Evolutionary conservation across 768 basidiomycete genomes (phyloP).

Genomic region (Leccinum olivaceopallidum): DNA sequence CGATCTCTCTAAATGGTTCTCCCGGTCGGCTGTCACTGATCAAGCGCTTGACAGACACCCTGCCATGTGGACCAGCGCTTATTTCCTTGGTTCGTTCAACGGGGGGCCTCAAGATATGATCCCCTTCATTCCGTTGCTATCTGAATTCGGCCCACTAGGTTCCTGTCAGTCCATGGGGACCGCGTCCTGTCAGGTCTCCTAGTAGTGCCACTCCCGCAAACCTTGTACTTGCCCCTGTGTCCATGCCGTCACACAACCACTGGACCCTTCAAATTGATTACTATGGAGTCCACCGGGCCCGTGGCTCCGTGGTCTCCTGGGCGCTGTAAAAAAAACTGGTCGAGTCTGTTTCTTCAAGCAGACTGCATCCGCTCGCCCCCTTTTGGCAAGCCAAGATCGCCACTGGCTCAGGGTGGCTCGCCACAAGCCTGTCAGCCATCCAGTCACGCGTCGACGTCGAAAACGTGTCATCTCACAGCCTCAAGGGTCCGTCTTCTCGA

Average conservation of each 20-base stretch:
- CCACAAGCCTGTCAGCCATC: background rate
- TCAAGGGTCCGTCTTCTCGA: slow-evolving; percentile 14
- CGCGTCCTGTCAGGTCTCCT: slow-evolving; percentile 8
- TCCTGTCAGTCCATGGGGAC: slow-evolving; percentile 12
- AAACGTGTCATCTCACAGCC: slow-evolving; percentile 28
- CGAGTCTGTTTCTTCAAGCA: slow-evolving; percentile 8
- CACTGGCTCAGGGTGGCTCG: slow-evolving; percentile 17
- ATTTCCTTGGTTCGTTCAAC: slow-evolving; percentile 1
- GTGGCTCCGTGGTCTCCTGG: slow-evolving; percentile 17
- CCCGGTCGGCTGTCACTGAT: background rate
- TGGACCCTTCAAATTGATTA: slow-evolving; percentile 22
- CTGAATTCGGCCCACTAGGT: background rate
- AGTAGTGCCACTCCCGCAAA: slow-evolving; percentile 5
- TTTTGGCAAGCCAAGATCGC: slow-evolving; percentile 19
- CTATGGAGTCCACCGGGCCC: slow-evolving; percentile 22
- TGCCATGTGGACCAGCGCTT: slow-evolving; percentile 5
- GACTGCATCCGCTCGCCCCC: background rate
- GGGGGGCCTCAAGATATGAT: background rate
- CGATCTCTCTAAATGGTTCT: background rate
- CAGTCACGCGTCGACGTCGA: slow-evolving; percentile 25
- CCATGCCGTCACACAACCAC: slow-evolving; percentile 9
- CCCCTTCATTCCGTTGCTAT: slow-evolving; percentile 8
- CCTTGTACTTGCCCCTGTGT: slow-evolving; percentile 2
- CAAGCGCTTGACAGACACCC: background rate
- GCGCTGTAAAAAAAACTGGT: background rate